Percentiles rank a stretch among this genome's conserved stretches.
phyloP scores from a whole-genome alignment of 176 grass and related monocot genomes.

The Eragrostis curvula region DNA sequence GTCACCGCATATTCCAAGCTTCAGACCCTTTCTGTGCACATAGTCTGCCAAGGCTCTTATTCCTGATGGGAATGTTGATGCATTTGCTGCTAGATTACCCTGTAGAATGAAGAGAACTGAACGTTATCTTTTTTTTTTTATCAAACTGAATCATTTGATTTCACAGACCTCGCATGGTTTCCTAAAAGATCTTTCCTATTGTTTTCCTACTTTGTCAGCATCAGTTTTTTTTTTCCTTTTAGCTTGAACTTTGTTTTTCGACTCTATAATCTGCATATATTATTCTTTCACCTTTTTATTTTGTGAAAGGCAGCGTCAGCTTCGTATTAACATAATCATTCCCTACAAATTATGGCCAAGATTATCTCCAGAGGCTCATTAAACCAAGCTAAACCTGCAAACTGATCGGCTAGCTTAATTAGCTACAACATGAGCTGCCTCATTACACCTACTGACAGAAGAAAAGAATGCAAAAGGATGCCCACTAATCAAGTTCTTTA shows the following conservation, averaged over 20 bases:
- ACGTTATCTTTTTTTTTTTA: too few species aligned
- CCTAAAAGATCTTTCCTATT: too few species aligned
- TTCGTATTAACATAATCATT: not conserved
- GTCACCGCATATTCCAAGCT: conserved; percentile 59
- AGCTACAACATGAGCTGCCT: not conserved
- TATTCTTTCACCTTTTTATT: not conserved
- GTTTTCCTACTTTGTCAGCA: not conserved
- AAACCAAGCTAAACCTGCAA: not conserved
- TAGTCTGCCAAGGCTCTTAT: conserved; percentile 54
- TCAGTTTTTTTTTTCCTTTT: not conserved
- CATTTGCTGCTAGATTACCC: conserved; percentile 52
- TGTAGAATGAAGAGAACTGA: conserved; percentile 7
- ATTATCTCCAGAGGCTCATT: not conserved
- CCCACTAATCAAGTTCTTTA: not conserved
- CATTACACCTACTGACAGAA: not conserved
- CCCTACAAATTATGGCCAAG: too few species aligned
- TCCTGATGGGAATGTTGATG: conserved; percentile 52
- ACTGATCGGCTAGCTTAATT: not conserved
- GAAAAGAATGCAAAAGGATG: not conserved
- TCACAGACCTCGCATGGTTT: too few species aligned
- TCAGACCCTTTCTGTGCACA: conserved; percentile 54
- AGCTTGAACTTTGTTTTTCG: not conserved
- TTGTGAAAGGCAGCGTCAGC: not conserved
- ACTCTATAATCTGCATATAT: not conserved
- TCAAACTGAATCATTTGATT: too few species aligned